Evolutionary conservation across 208 protist genomes (phyloP).

Genomic region (Wallacemonas sp.): DNA sequence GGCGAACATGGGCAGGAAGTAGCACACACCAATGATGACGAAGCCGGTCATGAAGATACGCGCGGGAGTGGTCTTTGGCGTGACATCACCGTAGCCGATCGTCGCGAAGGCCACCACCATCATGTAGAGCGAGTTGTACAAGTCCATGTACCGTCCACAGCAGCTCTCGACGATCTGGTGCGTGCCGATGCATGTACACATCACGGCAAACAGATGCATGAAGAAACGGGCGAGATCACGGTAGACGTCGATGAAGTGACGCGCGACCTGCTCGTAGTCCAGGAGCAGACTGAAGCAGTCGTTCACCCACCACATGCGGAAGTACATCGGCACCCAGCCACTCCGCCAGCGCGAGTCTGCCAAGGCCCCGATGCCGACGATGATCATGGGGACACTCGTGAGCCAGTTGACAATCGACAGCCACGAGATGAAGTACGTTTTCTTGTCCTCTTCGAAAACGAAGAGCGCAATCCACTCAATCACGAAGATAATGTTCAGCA

Average conservation of each 20-base stretch:
- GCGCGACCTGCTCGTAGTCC: constrained; percentile 66
- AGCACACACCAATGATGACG: constrained; percentile 73
- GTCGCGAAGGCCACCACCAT: constrained; percentile 74
- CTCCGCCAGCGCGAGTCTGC: constrained; percentile 42
- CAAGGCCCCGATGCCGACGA: constrained; percentile 60
- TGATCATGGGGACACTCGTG: constrained; percentile 81
- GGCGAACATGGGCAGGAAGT: constrained; percentile 76
- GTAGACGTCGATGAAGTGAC: constrained; percentile 55
- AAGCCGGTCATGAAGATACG: constrained; percentile 75
- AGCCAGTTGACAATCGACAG: constrained; percentile 68
- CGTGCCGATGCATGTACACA: constrained; percentile 74
- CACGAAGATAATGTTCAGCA: constrained; percentile 78
- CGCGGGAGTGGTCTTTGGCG: constrained; percentile 42
- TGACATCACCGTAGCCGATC: constrained; percentile 79
- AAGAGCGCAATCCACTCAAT: constrained; percentile 66
- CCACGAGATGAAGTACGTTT: constrained; percentile 57
- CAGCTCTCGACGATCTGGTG: constrained; percentile 76
- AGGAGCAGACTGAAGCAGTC: constrained; percentile 64
- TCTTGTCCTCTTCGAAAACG: constrained; percentile 70
- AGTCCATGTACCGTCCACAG: constrained; percentile 51
- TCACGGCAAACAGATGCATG: constrained; percentile 55
- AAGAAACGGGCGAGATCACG: constrained; percentile 68
- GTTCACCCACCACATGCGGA: constrained; percentile 80
- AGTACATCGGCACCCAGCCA: constrained; percentile 81
- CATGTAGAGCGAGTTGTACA: constrained; percentile 71